Percentiles rank a stretch among this genome's conserved stretches.
phyloP scores from a whole-genome alignment of 2,329 filamentous ascomycete genomes.

The Monosporascus sp. region DNA sequence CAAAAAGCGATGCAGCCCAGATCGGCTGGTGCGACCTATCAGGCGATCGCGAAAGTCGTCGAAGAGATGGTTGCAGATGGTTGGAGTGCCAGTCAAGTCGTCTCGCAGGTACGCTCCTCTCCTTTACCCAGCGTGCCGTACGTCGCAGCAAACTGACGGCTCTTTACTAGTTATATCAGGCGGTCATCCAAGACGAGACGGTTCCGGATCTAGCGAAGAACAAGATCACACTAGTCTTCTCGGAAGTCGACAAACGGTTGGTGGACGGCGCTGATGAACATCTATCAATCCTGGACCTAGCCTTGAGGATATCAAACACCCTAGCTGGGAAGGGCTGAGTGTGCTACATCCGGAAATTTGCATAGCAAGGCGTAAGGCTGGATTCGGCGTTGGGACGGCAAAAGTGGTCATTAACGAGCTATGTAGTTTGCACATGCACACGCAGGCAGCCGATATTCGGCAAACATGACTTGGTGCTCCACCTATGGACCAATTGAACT shows the following conservation, averaged over 20 bases:
- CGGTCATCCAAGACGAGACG: constrained; percentile 76
- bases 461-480: neutral
- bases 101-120: constrained; percentile 60
- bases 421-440: neutral
- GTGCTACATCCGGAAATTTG: neutral
- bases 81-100: constrained; percentile 89
- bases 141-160: constrained; percentile 12
- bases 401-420: constrained; percentile 6
- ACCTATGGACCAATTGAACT: neutral
- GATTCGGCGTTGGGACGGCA: constrained; percentile 11
- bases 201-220: constrained; percentile 85
- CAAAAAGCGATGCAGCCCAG: constrained; percentile 72
- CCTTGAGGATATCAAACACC: constrained; percentile 74
- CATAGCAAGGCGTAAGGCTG: neutral
- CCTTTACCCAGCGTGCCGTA: neutral
- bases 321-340: constrained; percentile 42
- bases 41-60: constrained; percentile 70
- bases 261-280: constrained; percentile 96
- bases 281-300: constrained; percentile 79
- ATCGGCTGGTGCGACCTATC: constrained; percentile 61
- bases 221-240: constrained; percentile 82
- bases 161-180: constrained; percentile 65
- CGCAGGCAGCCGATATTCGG: neutral
- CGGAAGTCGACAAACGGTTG: constrained; percentile 88
- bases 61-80: constrained; percentile 92